Evolutionary conservation across 768 basidiomycete genomes (phyloP).

Genomic region (Lactarius sanguifluus): DNA sequence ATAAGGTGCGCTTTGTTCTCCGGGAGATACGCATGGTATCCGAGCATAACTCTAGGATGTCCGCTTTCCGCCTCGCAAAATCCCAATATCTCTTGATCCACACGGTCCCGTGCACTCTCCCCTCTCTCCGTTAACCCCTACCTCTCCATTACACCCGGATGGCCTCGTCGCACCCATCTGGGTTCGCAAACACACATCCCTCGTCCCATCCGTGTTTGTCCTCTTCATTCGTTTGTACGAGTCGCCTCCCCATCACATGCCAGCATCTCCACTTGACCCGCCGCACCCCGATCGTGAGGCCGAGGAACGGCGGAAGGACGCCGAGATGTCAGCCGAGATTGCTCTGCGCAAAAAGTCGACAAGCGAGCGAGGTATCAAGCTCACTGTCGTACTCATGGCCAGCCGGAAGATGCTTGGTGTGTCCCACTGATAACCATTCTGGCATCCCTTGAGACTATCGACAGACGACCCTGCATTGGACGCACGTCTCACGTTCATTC

Average conservation of each 20-base stretch:
- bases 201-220: constrained; percentile 91
- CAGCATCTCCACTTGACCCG: constrained; percentile 54
- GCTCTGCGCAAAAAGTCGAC: constrained; percentile 74
- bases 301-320: constrained; percentile 72
- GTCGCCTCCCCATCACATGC: constrained; percentile 41
- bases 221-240: constrained; percentile 87
- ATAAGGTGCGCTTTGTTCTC: constrained; percentile 48
- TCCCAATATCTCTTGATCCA: constrained; percentile 56
- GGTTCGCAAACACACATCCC: constrained; percentile 92
- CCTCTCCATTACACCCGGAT: constrained; percentile 91
- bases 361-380: constrained; percentile 85
- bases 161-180: constrained; percentile 97
- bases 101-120: constrained; percentile 71
- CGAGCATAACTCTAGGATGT: constrained; percentile 45
- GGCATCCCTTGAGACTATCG: constrained; percentile 8
- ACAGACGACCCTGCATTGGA: constrained; percentile 86
- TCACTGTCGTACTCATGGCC: constrained; percentile 93
- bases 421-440: constrained; percentile 30
- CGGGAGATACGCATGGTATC: not conserved
- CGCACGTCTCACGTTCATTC: constrained; percentile 77
- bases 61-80: constrained; percentile 86
- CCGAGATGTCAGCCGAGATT: constrained; percentile 77
- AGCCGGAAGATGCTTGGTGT: constrained; percentile 82
- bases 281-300: constrained; percentile 53
- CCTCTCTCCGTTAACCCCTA: constrained; percentile 85